phyloP scores from a whole-genome alignment of 495 filamentous ascomycete genomes.

The Xylaria intraflava region DNA sequence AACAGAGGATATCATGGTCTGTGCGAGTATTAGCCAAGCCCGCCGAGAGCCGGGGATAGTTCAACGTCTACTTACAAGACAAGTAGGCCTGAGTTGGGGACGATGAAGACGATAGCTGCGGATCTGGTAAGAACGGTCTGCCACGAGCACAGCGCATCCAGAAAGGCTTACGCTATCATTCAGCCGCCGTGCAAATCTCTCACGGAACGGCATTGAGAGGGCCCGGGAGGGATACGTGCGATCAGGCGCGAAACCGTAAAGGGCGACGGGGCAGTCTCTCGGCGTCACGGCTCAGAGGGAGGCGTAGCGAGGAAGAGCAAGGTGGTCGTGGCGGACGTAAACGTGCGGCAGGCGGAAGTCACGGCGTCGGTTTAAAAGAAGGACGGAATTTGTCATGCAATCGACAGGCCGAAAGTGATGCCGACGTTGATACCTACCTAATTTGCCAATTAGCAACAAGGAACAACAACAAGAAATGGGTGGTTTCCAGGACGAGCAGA shows the following conservation, averaged over 20 bases:
- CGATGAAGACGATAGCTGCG: constrained; percentile 26
- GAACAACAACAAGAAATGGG: no score
- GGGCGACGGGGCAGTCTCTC: neutral
- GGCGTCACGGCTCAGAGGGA: neutral
- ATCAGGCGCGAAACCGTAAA: neutral
- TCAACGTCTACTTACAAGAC: constrained; percentile 32
- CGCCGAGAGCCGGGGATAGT: neutral
- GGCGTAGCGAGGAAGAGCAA: neutral
- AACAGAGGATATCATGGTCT: constrained; percentile 44
- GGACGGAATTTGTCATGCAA: neutral
- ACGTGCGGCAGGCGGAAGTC: neutral
- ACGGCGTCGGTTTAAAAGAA: neutral
- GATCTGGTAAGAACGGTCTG: constrained; percentile 18
- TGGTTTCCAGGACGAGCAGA: no score
- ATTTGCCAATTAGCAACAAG: neutral
- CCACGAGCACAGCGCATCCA: constrained; percentile 9
- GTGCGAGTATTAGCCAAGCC: neutral
- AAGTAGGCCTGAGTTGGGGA: constrained; percentile 34
- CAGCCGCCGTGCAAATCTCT: constrained; percentile 21
- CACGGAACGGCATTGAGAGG: constrained; percentile 24
- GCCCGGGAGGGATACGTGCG: neutral
- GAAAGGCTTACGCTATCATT: constrained; percentile 24
- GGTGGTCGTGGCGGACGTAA: neutral
- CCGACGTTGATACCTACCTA: neutral
- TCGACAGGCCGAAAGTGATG: neutral